A percentile compares a stretch with the other conserved stretches of the same genome.
These are phyloP conservation scores for Limnanthes douglasii DNA, from an alignment of 345 rosid genomes.

Conservation along the genomic window DNA sequence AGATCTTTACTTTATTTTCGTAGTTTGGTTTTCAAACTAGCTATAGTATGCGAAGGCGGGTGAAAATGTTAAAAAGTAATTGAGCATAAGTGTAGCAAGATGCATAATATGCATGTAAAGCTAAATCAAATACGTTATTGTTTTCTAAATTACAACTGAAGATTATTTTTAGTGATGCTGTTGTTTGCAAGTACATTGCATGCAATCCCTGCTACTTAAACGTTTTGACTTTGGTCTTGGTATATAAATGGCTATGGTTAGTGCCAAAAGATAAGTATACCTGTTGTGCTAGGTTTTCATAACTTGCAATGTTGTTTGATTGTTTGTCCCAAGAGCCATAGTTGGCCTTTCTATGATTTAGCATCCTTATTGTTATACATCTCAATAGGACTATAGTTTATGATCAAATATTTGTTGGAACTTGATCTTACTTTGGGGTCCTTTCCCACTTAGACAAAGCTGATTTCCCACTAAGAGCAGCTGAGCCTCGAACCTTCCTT, in stretches of 20 bases:
- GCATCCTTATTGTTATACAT: neutral
- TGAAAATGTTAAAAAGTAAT: constrained; percentile 2
- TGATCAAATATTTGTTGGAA: too few relatives aligned
- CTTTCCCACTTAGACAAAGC: too few relatives aligned
- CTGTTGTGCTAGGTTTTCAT: neutral
- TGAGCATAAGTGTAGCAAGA: neutral
- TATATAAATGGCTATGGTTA: neutral
- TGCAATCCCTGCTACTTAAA: constrained; percentile 2
- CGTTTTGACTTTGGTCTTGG: neutral
- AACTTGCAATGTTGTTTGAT: neutral
- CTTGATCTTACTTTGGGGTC: too few relatives aligned
- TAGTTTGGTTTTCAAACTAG: constrained; percentile 2
- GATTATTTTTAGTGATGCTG: too few relatives aligned
- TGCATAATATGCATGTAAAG: neutral
- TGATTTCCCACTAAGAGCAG: too few relatives aligned
- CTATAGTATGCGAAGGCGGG: neutral
- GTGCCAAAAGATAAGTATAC: neutral
- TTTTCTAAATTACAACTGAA: neutral
- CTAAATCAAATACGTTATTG: neutral
- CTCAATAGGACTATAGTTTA: too few relatives aligned
- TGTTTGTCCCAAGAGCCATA: neutral
- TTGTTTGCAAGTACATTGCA: too few relatives aligned
- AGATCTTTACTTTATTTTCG: constrained; percentile 6
- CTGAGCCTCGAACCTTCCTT: too few relatives aligned
- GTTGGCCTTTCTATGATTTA: neutral